Conservation (phyloP, 768 basidiomycete genomes). For the Tricholoma saponaceum region DNA sequence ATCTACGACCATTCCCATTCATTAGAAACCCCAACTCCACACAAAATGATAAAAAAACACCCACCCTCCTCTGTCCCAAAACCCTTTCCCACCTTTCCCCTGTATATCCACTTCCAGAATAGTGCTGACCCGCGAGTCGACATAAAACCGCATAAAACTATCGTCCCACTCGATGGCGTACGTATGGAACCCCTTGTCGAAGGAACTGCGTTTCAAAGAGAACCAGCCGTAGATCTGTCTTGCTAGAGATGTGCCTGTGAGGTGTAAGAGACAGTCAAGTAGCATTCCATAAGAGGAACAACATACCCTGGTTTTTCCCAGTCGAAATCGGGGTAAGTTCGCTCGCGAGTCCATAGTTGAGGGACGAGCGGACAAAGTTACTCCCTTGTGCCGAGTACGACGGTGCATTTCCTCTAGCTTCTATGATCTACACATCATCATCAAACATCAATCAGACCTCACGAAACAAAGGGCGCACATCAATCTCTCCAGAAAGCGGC, state of each 20-base stretch:
- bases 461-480: constrained; percentile 26
- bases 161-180: constrained; percentile 78
- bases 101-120: constrained; percentile 57
- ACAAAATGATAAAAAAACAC: constrained; percentile 32
- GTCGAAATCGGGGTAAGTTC: constrained; percentile 10
- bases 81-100: constrained; percentile 42
- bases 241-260: constrained; percentile 9
- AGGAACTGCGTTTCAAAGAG: constrained; percentile 45
- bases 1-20: constrained; percentile 28
- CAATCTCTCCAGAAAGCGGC: constrained; percentile 56
- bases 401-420: constrained; percentile 56
- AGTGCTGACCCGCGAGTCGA: constrained; percentile 65
- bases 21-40: constrained; percentile 26
- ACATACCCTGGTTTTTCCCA: not conserved
- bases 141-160: constrained; percentile 67
- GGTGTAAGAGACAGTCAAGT: not conserved
- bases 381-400: constrained; percentile 52
- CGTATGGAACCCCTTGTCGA: constrained; percentile 61
- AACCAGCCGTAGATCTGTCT: constrained; percentile 42
- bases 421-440: constrained; percentile 37
- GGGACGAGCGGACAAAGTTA: constrained; percentile 53
- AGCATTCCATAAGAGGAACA: not conserved
- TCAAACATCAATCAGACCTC: constrained; percentile 32
- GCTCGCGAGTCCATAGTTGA: constrained; percentile 61
- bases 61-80: constrained; percentile 58